These are phyloP conservation scores for Neonectria hederae DNA, from an alignment of 2,329 filamentous ascomycete species.

Conservation along the genomic window DNA sequence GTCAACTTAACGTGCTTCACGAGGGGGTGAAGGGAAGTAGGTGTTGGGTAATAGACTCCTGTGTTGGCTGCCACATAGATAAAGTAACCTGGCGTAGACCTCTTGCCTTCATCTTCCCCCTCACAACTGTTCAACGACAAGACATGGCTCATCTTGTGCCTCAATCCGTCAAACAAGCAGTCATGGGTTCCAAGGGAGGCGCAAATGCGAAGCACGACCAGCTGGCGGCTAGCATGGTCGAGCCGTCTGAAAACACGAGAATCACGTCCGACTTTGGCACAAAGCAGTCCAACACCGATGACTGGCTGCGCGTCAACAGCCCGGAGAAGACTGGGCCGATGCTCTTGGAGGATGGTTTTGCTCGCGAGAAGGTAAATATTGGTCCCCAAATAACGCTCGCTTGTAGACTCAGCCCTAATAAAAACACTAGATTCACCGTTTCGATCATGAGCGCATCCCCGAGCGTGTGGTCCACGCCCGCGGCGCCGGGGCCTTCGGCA, in stretches of 20 bases:
- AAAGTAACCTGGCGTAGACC: not conserved
- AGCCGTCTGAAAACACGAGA: conserved; percentile 65
- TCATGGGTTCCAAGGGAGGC: conserved; percentile 53
- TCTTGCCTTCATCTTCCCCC: not conserved
- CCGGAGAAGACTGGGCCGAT: conserved; percentile 72
- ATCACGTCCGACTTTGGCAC: conserved; percentile 83
- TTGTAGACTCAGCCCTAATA: not conserved
- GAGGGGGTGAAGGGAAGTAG: not conserved
- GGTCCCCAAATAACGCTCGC: not conserved
- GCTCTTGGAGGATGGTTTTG: conserved; percentile 77
- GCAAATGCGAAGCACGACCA: conserved; percentile 66
- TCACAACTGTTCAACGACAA: not conserved
- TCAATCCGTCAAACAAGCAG: conserved; percentile 50
- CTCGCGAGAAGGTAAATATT: conserved; percentile 72
- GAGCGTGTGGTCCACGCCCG: conserved; percentile 77
- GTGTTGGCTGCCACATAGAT: not conserved
- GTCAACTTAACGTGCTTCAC: conserved; percentile 27
- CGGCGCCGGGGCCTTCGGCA: conserved; percentile 75
- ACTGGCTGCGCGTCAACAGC: conserved; percentile 76
- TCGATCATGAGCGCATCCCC: conserved; percentile 71
- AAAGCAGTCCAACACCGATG: conserved; percentile 76
- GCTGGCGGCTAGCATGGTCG: conserved; percentile 65
- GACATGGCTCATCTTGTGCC: conserved; percentile 42
- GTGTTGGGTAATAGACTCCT: not conserved
- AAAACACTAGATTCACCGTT: conserved; percentile 71